phyloP scores from a whole-genome alignment of 2,329 filamentous ascomycete species.

The Fusarium euwallaceae region DNA sequence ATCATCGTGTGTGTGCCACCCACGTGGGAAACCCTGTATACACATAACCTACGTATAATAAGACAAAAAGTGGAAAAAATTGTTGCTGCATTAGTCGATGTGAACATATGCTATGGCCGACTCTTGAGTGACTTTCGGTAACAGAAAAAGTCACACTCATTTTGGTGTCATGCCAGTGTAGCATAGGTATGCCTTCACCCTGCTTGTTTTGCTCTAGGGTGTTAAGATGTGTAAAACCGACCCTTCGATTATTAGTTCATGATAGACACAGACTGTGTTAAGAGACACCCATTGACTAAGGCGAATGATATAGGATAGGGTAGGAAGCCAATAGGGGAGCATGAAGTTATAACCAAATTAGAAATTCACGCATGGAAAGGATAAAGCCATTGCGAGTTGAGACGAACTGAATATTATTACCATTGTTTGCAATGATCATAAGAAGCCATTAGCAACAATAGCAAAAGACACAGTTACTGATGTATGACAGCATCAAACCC shows the following conservation, averaged over 20 bases:
- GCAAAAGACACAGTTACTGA: too few species aligned
- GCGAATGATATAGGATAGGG: not conserved
- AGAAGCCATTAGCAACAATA: too few species aligned
- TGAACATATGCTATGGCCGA: not conserved
- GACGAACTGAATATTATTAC: accelerated
- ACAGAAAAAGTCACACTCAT: not conserved
- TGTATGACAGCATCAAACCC: accelerated
- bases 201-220: not conserved
- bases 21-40: not conserved
- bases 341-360: not conserved
- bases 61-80: not conserved
- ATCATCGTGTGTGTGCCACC: not conserved
- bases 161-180: too few species aligned
- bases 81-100: not conserved
- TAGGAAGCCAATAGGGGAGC: not conserved
- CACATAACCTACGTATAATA: not conserved
- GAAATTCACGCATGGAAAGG: not conserved
- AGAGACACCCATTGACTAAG: not conserved
- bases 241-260: not conserved
- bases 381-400: not conserved
- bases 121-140: not conserved
- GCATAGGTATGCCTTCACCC: too few species aligned
- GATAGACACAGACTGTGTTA: not conserved
- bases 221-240: not conserved
- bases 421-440: too few species aligned